These are phyloP conservation scores for Citrus reticulata DNA, from an alignment of 345 rosid genomes.

Conservation along the genomic window DNA sequence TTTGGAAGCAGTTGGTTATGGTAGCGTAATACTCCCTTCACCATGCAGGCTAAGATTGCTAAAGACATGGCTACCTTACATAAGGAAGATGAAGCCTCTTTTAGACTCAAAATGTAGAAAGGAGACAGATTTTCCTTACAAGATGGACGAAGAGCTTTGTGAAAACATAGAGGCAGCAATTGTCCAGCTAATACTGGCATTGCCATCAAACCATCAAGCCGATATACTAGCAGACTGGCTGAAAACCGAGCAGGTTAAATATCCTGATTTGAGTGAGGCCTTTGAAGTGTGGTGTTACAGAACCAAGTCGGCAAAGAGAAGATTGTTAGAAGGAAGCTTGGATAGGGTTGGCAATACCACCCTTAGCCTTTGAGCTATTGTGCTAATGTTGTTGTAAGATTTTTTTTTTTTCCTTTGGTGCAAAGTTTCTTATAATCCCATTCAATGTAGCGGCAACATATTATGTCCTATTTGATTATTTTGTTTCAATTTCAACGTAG, in stretches of 20 bases:
- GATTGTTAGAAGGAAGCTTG: conserved; percentile 63
- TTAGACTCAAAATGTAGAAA: conserved; percentile 45
- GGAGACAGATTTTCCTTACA: conserved; percentile 42
- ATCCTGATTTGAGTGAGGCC: conserved; percentile 90
- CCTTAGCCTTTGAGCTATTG: conserved; percentile 28
- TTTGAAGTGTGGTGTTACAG: conserved; percentile 96
- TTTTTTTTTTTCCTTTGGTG: neutral
- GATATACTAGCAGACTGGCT: conserved; percentile 89
- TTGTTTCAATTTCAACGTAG: neutral
- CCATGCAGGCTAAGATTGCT: conserved; percentile 47
- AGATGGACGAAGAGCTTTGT: conserved; percentile 81
- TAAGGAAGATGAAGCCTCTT: conserved; percentile 71
- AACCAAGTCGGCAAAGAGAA: conserved; percentile 92
- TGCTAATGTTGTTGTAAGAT: conserved; percentile 9
- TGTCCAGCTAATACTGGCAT: conserved; percentile 63
- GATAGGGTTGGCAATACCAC: conserved; percentile 32
- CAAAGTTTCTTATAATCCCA: neutral
- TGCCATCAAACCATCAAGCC: conserved; percentile 86
- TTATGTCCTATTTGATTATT: conserved; percentile 3
- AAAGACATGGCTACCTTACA: conserved; percentile 82
- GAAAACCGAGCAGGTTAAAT: conserved; percentile 53
- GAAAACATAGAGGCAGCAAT: conserved; percentile 79
- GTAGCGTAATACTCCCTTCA: conserved; percentile 68
- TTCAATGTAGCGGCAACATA: neutral
- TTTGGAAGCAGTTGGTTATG: conserved; percentile 89